These are phyloP conservation scores for Urochloa ruziziensis DNA, from an alignment of 176 grass and related monocot species.

Conservation along the genomic window DNA sequence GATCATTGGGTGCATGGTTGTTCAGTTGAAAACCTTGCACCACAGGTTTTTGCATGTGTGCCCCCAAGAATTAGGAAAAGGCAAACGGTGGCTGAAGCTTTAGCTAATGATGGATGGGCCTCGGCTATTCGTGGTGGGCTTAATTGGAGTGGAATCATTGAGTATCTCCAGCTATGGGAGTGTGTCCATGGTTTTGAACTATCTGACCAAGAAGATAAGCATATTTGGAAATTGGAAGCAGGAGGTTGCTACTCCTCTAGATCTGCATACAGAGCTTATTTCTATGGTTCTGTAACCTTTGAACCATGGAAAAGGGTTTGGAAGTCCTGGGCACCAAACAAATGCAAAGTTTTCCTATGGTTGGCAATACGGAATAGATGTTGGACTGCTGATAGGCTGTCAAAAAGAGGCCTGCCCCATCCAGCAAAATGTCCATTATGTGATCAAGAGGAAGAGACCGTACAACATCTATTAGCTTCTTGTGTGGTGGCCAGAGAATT, in stretches of 20 bases:
- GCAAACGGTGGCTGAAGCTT: background rate
- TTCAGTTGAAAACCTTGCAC: background rate
- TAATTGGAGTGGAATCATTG: background rate
- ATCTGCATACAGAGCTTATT: background rate
- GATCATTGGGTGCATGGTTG: background rate
- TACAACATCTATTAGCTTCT: too few species aligned
- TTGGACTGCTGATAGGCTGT: too few species aligned
- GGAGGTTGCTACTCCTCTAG: background rate
- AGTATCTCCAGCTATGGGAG: background rate
- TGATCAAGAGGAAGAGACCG: too few species aligned
- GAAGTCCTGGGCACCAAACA: background rate
- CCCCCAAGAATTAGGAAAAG: background rate
- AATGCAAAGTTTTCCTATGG: background rate
- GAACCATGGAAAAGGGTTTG: background rate
- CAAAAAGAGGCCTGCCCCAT: too few species aligned
- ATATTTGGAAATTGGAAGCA: background rate
- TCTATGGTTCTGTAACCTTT: background rate
- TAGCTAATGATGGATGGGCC: background rate
- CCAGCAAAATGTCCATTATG: too few species aligned
- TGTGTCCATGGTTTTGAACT: background rate
- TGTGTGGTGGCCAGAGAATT: too few species aligned
- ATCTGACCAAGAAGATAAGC: background rate
- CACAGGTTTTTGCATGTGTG: background rate
- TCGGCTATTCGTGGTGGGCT: background rate
- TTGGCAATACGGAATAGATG: too few species aligned